Conservation (phyloP, 352 stramenopile species). For the Thalassiosira delicatula region DNA sequence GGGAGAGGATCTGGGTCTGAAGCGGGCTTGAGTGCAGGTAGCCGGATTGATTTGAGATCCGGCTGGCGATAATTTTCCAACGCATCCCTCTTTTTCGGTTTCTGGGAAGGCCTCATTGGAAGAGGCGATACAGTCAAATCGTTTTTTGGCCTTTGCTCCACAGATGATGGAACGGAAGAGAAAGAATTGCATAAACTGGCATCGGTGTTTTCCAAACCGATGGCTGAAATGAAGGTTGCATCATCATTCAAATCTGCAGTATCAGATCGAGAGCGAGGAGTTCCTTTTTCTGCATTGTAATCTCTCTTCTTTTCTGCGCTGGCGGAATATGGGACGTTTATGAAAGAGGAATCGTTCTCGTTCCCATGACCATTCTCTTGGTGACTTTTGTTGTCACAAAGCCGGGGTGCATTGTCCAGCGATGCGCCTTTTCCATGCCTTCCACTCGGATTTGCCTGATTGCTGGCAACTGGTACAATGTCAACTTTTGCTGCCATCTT, state of each 20-base stretch:
- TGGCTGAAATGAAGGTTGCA: conserved; percentile 33
- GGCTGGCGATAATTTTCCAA: conserved; percentile 5
- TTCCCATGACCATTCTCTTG: conserved; percentile 3
- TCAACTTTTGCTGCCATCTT: no score
- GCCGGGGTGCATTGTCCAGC: no score
- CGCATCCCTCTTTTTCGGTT: conserved; percentile 26
- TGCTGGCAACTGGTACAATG: no score
- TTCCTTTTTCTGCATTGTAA: not conserved
- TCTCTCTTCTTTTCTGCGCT: no score
- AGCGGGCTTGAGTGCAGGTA: conserved; percentile 22
- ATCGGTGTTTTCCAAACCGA: not conserved
- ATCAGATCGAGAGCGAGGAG: conserved; percentile 4
- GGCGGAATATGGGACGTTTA: conserved; percentile 1
- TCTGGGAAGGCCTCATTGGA: conserved; percentile 16
- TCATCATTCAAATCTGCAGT: conserved; percentile 37
- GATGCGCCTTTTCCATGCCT: not conserved
- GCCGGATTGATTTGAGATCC: not conserved
- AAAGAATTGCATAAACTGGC: no score
- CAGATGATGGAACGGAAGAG: conserved; percentile 8
- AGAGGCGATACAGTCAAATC: conserved; percentile 31
- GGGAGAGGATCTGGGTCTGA: conserved; percentile 5
- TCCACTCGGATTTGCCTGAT: not conserved
- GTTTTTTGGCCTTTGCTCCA: conserved; percentile 5
- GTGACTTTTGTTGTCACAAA: not conserved
- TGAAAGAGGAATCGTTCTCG: conserved; percentile 9